These are phyloP conservation scores for Trametes sp. DNA, from an alignment of 1,284 basidiomycete species.

Conservation along the genomic window DNA sequence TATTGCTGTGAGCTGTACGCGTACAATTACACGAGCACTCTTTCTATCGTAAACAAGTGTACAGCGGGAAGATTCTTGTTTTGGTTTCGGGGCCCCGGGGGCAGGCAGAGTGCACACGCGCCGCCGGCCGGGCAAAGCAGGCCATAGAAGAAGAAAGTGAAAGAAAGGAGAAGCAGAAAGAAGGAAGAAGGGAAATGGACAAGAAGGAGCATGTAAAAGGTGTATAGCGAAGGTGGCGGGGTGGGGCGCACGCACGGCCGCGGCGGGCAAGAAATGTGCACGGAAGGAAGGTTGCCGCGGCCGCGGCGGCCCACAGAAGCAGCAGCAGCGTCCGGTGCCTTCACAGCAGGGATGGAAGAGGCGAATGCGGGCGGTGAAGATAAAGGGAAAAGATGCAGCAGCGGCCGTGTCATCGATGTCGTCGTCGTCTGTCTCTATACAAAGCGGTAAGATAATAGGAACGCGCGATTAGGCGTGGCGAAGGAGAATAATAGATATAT, in stretches of 20 bases:
- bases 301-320: constrained; percentile 4
- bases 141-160: neutral
- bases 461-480: constrained; percentile 26
- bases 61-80: constrained; percentile 23
- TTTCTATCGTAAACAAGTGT: constrained; percentile 40
- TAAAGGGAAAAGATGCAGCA: neutral
- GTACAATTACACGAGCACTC: constrained; percentile 42
- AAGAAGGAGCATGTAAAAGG: constrained; percentile 1
- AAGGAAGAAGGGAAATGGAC: neutral
- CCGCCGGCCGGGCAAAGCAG: constrained; percentile 1
- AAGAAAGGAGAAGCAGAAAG: neutral
- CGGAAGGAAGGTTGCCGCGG: neutral
- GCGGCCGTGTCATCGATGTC: constrained; percentile 2
- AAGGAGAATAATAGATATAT: constrained; percentile 32
- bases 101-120: neutral
- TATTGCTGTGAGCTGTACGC: constrained; percentile 40
- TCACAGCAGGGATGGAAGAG: constrained; percentile 3
- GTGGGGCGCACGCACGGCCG: constrained; percentile 1
- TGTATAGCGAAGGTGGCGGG: constrained; percentile 15
- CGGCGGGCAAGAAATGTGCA: constrained; percentile 3
- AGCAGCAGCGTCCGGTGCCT: constrained; percentile 2
- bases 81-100: neutral
- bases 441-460: constrained; percentile 30
- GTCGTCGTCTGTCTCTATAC: constrained; percentile 25
- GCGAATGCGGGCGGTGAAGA: neutral